Evolutionary conservation across 352 stramenopile species (phyloP).

Genomic region (Phytopythium helicoides): DNA sequence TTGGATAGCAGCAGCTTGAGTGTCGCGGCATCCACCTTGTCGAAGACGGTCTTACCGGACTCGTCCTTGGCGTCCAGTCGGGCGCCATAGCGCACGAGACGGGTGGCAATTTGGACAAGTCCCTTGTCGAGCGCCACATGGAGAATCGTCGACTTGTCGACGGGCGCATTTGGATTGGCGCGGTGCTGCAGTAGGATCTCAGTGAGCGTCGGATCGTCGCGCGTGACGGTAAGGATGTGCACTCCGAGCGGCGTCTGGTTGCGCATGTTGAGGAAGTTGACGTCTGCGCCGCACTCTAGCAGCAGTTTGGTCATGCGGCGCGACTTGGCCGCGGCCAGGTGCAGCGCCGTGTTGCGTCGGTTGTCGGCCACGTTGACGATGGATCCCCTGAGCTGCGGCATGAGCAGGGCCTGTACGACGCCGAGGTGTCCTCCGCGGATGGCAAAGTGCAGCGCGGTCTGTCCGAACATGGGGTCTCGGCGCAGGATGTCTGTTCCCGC

Average conservation of each 20-base stretch:
- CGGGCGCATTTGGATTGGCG: constrained; percentile 50
- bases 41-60: constrained; percentile 56
- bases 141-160: constrained; percentile 63
- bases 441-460: constrained; percentile 70
- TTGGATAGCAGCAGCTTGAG: constrained; percentile 54
- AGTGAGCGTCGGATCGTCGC: constrained; percentile 56
- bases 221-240: constrained; percentile 56
- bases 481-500: constrained; percentile 65
- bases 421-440: constrained; percentile 63
- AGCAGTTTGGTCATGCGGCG: constrained; percentile 62
- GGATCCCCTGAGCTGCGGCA: constrained; percentile 56
- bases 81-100: constrained; percentile 52
- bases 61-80: constrained; percentile 60
- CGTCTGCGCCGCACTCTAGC: constrained; percentile 49
- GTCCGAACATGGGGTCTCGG: constrained; percentile 59
- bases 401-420: constrained; percentile 63
- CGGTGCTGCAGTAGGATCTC: constrained; percentile 57
- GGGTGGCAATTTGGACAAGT: constrained; percentile 43
- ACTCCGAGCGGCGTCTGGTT: constrained; percentile 65
- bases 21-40: constrained; percentile 45
- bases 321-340: constrained; percentile 59
- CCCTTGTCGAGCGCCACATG: constrained; percentile 61
- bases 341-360: constrained; percentile 57
- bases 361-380: constrained; percentile 75
- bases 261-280: constrained; percentile 68